Base-by-base conservation (phyloP, 176 grass and related monocot genomes). In the Phyllostachys edulis region DNA sequence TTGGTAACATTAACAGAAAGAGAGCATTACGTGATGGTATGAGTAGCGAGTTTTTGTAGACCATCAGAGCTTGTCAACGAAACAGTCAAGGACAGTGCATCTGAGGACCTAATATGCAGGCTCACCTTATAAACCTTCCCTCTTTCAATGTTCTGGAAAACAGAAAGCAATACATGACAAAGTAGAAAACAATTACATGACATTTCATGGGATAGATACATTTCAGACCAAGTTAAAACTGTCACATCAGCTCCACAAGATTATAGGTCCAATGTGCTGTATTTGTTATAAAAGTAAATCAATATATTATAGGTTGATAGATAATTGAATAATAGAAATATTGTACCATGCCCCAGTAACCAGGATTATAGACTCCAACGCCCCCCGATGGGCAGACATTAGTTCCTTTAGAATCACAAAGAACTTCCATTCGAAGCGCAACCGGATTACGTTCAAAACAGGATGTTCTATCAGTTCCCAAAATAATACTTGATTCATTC, bases 341-440 rank as follows among this genome's bases (percentile, higher is more conserved):
- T 5, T 57, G 59, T 94, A 98, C 96, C 96, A 98, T 98, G 85
- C 93, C 93, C 92, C 96, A 95, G 50, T 88, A 98, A 61, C 96
- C 91, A 79, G 93, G 96, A 89, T 98, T 98, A 36, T 95, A 95
- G 72, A 98, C 69, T 4, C 96, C 96, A 68, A 98, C 96, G 23
- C 91, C 93, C 75, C 92, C 90, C 12, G 89, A 56, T 40, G 92
- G 96, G 79, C 93, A 93, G 15, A 68, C 46, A 88, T 88, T 88
- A 21, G 69, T 66, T 77, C 80, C 91, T 82, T 90, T 80, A 77
- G 83, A 87, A 78, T 78, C 80, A 75, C 96, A 98, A 71, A 93
- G 87, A 50, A 90, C 74, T 82, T 98, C 88, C 89, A 98, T 92
- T 77, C 82, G 87, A 46, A 98, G 89, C 52, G 96, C 96, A 69